These are phyloP conservation scores for Kwoniella dendrophila DNA, from an alignment of 768 basidiomycete genomes.

Conservation along the genomic window DNA sequence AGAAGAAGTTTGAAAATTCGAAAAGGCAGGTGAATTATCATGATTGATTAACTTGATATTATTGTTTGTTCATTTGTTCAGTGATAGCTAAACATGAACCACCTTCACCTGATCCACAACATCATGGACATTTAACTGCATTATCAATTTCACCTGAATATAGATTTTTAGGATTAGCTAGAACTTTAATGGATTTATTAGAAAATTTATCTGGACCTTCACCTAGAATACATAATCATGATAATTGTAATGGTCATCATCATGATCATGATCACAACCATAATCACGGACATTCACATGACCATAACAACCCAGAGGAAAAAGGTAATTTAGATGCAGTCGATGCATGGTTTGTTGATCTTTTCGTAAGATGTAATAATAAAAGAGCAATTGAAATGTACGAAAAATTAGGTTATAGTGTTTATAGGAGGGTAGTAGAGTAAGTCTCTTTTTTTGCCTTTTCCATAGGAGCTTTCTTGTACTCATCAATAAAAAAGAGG, in stretches of 20 bases:
- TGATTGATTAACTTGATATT: too few relatives aligned
- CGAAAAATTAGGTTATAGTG: slow-evolving; percentile 87
- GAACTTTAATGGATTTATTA: slow-evolving; percentile 80
- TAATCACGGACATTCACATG: slow-evolving; percentile 2
- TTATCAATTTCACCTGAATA: slow-evolving; percentile 92
- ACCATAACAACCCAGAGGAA: neutral
- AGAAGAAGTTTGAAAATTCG: too few relatives aligned
- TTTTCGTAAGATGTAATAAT: slow-evolving; percentile 91
- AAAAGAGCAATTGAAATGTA: slow-evolving; percentile 84
- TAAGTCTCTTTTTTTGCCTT: slow-evolving; percentile 69
- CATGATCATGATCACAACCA: neutral
- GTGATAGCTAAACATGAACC: slow-evolving; percentile 83
- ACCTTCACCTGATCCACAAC: slow-evolving; percentile 41
- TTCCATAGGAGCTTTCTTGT: slow-evolving; percentile 7
- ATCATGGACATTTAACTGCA: slow-evolving; percentile 85
- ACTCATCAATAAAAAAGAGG: too few relatives aligned
- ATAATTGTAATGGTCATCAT: slow-evolving; percentile 6
- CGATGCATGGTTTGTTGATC: slow-evolving; percentile 83
- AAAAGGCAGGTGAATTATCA: too few relatives aligned
- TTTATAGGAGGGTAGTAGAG: slow-evolving; percentile 84
- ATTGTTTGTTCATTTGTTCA: slow-evolving; percentile 50
- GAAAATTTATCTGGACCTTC: slow-evolving; percentile 64
- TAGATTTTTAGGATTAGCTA: slow-evolving; percentile 81
- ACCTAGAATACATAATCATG: slow-evolving; percentile 8
- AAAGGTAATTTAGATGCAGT: slow-evolving; percentile 28